Evolutionary conservation across 2,329 filamentous ascomycete species (phyloP), one percentile per base, ranked within the genome.

Genomic region (Penicillium palitans): DNA sequence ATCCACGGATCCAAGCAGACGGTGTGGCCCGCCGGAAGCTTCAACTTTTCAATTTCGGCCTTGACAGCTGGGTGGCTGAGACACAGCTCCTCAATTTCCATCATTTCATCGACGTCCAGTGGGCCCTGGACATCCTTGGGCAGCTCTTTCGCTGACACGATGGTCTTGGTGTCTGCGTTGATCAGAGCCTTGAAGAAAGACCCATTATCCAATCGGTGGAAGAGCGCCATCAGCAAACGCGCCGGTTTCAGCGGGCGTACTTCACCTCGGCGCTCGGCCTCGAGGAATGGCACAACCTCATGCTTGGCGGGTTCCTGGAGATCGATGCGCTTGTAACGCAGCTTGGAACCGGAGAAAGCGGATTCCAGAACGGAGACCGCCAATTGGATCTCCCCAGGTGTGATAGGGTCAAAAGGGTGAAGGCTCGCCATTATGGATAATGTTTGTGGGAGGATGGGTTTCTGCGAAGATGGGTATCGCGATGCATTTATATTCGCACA

Each of bases 1-100:
- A 90, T 90, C 89, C 89, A 92, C 0, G 84, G 84, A 61, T 87
- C 85, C 51, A 80, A 78, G 60, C 85, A 81, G 21, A 87, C 77
- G 2, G 79, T 79, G 7, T 83, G 79, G 21, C 83, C 84, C 64
- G 83, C 73, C 0, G 85, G 84, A 0, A 87, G 76, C 57, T 86
- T 72, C 59, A 87, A 64, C 65, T 87, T 87, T 35, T 80, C 81
- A 55, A 87, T 79, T 61, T 84, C 84, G 2, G 81, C 82, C 66
- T 84, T 76, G 9, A 87, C 84, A 3, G 76, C 77, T 29, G 80
- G 79, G 61, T 87, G 82, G 44, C 77, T 77, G 13, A 87, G 73
- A n/a, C 80, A 84, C 35, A 81, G 71, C 61, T 81, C 79, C 68
- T 87, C 85, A 44, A 87, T 81, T 8, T 77, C 83, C 61, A 84